These are phyloP conservation scores for Fagus sylvatica DNA, from an alignment of 306 rosid genomes.

Conservation along the genomic window DNA sequence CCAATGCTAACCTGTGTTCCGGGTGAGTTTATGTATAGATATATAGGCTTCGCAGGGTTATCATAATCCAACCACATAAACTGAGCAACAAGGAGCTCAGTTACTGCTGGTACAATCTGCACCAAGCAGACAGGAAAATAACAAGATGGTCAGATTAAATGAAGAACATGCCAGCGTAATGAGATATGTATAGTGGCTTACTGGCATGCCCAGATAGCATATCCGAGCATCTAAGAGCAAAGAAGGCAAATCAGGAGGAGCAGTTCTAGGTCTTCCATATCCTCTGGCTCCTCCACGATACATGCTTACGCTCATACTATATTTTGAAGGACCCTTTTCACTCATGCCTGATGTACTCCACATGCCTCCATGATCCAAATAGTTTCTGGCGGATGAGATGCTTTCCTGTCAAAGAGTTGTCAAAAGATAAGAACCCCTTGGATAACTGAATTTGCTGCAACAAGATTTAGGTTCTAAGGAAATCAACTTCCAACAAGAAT, in stretches of 20 bases:
- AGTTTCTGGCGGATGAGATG: conserved; percentile 74
- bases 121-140: conserved; percentile 30
- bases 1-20: conserved; percentile 77
- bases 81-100: conserved; percentile 92
- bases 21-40: conserved; percentile 83
- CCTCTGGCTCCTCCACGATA: conserved; percentile 85
- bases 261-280: conserved; percentile 65
- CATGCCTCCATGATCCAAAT: conserved; percentile 80
- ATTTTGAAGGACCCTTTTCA: conserved; percentile 47
- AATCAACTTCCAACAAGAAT: conserved; percentile 8
- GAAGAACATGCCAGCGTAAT: conserved; percentile 8
- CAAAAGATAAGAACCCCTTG: conserved; percentile 16
- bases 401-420: conserved; percentile 54
- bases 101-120: conserved; percentile 92
- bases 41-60: conserved; percentile 73
- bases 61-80: conserved; percentile 96
- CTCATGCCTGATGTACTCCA: conserved; percentile 57
- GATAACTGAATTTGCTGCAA: conserved; percentile 3
- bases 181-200: conserved; percentile 41
- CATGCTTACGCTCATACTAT: conserved; percentile 89
- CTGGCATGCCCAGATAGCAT: conserved; percentile 92
- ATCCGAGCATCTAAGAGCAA: conserved; percentile 86
- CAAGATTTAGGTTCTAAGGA: conserved; percentile 6
- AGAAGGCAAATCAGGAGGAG: conserved; percentile 98
- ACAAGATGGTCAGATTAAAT: conserved; percentile 10